Percentiles rank a stretch among this genome's conserved stretches.
Evolutionary conservation across 352 stramenopile genomes (phyloP).

Genomic region (Globisporangium abappressorium): DNA sequence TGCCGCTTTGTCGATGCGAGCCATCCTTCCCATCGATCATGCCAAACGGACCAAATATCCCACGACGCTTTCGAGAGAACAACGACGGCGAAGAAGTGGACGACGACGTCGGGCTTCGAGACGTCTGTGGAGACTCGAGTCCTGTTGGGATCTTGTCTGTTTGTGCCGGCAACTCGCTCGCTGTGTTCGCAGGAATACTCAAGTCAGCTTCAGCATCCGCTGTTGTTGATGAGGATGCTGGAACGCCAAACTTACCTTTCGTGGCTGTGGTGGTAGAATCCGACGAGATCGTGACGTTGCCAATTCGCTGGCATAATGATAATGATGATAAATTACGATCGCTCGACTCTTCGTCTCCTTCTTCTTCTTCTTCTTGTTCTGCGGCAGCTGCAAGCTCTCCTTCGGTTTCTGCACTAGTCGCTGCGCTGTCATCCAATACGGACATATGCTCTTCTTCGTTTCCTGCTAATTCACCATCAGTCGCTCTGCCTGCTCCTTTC

Average conservation of each 20-base stretch:
- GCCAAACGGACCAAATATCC: constrained; percentile 10
- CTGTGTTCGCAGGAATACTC: neutral
- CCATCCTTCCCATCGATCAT: constrained; percentile 4
- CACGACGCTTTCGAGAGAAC: constrained; percentile 21
- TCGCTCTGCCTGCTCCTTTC: neutral
- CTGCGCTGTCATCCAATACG: neutral
- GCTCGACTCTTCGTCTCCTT: constrained; percentile 1
- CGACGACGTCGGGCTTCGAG: constrained; percentile 14
- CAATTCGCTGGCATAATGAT: constrained; percentile 73
- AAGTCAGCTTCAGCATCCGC: neutral
- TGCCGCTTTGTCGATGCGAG: neutral
- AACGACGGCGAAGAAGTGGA: constrained; percentile 13
- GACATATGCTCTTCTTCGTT: neutral
- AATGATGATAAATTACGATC: constrained; percentile 39
- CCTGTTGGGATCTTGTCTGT: neutral
- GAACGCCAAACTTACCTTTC: constrained; percentile 5
- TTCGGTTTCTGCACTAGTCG: neutral
- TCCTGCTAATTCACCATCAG: neutral
- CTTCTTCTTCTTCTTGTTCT: constrained; percentile 1
- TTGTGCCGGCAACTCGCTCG: neutral
- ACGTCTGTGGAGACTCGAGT: constrained; percentile 14
- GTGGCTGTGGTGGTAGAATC: neutral
- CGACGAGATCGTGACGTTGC: constrained; percentile 73
- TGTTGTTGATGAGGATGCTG: neutral
- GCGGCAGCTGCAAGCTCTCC: neutral